Evolutionary conservation across 345 rosid genomes (phyloP).

Genomic region (Raphanus raphanistrum): DNA sequence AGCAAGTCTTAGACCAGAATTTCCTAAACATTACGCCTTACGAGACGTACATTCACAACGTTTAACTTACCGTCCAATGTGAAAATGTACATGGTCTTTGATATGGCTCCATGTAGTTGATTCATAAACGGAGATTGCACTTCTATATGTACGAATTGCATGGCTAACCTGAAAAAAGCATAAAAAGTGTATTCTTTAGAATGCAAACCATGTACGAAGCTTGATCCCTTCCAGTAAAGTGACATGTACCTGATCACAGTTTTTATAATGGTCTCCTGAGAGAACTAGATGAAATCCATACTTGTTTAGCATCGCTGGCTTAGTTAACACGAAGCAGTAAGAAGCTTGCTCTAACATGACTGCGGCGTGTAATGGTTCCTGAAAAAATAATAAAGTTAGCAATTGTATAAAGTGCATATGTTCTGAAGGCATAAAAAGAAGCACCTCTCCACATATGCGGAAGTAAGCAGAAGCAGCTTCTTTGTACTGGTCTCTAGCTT

Average conservation of each 20-base stretch:
- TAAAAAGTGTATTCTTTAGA: conserved; percentile 3
- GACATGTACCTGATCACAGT: conserved; percentile 83
- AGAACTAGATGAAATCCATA: conserved; percentile 98
- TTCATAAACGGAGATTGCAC: conserved; percentile 80
- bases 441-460: conserved; percentile 93
- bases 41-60: conserved; percentile 19
- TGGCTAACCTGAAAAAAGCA: conserved; percentile 68
- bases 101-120: conserved; percentile 88
- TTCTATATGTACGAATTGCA: conserved; percentile 89
- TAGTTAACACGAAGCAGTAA: conserved; percentile 85
- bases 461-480: conserved; percentile 96
- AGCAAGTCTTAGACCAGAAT: conserved; percentile 15
- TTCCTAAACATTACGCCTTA: background rate
- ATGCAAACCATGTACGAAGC: conserved; percentile 25
- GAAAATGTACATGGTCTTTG: conserved; percentile 94
- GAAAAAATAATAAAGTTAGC: conserved; percentile 33
- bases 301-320: conserved; percentile 90
- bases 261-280: conserved; percentile 91
- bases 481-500: conserved; percentile 77
- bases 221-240: conserved; percentile 25
- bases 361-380: conserved; percentile 94
- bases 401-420: conserved; percentile 5
- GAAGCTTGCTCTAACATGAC: conserved; percentile 99
- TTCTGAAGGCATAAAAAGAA: conserved; percentile 28
- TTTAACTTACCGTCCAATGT: conserved; percentile 85